Evolutionary conservation across 768 basidiomycete species (phyloP).

Genomic region (Termitomyces sp.): DNA sequence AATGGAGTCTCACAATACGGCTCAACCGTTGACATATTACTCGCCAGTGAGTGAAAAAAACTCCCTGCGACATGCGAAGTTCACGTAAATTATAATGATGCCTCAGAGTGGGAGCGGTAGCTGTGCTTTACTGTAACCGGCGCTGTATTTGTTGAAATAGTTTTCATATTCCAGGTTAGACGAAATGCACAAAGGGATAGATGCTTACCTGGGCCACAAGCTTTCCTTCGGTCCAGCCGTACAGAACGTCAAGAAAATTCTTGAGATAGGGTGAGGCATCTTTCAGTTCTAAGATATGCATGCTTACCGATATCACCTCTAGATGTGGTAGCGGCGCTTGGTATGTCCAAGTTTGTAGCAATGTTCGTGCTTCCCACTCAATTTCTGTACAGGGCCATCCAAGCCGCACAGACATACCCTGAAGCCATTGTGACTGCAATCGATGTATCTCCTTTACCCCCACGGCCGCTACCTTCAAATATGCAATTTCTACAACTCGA

Average conservation of each 20-base stretch:
- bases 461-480: not conserved
- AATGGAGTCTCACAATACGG: not conserved
- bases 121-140: not conserved
- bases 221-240: not conserved
- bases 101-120: not conserved
- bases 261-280: conserved; percentile 1
- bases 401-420: conserved; percentile 5
- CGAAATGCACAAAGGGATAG: conserved; percentile 3
- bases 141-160: not conserved
- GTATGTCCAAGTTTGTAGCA: not conserved
- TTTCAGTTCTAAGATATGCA: too few relatives aligned
- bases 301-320: not conserved
- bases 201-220: conserved; percentile 3
- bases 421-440: conserved; percentile 4
- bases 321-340: conserved; percentile 4
- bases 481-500: conserved; percentile 1
- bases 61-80: not conserved
- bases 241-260: not conserved
- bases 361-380: not conserved
- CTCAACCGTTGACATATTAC: not conserved
- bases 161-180: not conserved
- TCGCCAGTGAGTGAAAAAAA: not conserved
- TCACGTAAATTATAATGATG: not conserved
- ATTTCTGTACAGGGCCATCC: not conserved
- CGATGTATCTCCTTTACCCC: conserved; percentile 4